phyloP scores from a whole-genome alignment of 257 asterid species.

The Parsonsia alboflavescens region DNA sequence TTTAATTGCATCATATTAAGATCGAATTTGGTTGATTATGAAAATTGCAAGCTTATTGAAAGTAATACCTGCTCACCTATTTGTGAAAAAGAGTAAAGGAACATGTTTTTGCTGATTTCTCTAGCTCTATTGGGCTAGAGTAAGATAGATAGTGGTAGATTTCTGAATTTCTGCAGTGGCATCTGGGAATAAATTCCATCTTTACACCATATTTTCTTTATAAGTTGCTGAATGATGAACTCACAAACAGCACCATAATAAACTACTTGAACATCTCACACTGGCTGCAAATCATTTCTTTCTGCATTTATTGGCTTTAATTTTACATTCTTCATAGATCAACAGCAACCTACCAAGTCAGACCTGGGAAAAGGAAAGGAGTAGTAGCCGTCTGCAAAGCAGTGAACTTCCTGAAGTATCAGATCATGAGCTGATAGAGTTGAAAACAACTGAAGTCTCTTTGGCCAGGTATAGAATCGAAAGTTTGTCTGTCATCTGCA shows the following conservation, averaged over 20 bases:
- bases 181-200: background rate
- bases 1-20: background rate
- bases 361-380: conserved; percentile 30
- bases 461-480: background rate
- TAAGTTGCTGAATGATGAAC: background rate
- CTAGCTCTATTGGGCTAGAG: background rate
- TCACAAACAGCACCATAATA: background rate
- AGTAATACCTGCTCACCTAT: background rate
- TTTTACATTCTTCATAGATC: conserved; percentile 22
- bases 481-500: background rate
- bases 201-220: background rate
- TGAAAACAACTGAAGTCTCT: conserved; percentile 23
- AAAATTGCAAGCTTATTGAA: background rate
- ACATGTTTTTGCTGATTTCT: background rate
- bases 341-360: conserved; percentile 21
- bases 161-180: background rate
- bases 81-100: background rate
- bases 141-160: background rate
- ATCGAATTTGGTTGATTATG: background rate
- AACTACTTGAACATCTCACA: background rate
- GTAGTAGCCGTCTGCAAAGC: conserved; percentile 23
- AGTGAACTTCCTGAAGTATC: conserved; percentile 33
- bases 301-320: background rate
- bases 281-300: background rate
- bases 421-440: conserved; percentile 26